Percentiles rank a stretch among this genome's conserved stretches.
Conservation (phyloP, 306 rosid species). For the Prunus mume region DNA sequence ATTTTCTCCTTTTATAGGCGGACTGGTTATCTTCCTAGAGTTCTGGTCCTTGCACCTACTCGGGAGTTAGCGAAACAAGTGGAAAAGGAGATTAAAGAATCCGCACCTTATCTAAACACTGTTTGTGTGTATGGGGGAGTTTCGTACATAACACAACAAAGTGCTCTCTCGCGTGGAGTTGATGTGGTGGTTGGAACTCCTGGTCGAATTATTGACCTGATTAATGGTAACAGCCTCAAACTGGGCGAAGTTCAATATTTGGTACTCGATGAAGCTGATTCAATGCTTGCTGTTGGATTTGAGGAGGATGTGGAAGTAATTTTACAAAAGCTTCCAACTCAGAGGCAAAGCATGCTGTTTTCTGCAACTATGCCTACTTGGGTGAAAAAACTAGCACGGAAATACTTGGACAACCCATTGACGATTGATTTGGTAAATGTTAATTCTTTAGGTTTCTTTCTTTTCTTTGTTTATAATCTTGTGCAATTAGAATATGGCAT, state of each 20-base stretch:
- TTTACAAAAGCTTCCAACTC: conserved; percentile 68
- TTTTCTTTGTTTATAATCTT: neutral
- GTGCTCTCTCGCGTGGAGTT: conserved; percentile 90
- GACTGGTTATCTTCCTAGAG: conserved; percentile 71
- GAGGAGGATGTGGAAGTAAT: conserved; percentile 97
- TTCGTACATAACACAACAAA: conserved; percentile 76
- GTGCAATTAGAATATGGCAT: neutral
- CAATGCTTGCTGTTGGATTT: conserved; percentile 99
- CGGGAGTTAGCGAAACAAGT: conserved; percentile 97
- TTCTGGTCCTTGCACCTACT: conserved; percentile 89
- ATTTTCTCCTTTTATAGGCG: conserved; percentile 43
- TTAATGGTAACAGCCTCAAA: conserved; percentile 82
- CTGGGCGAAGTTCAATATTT: conserved; percentile 71
- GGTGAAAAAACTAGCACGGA: conserved; percentile 89
- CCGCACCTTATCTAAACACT: conserved; percentile 83
- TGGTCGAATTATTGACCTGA: conserved; percentile 87
- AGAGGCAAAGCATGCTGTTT: conserved; percentile 93
- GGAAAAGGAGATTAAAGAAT: conserved; percentile 93
- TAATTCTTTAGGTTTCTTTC: conserved; percentile 5
- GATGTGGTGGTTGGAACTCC: conserved; percentile 99
- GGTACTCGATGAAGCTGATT: conserved; percentile 99
- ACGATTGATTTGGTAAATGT: conserved; percentile 88
- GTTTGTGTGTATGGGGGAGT: conserved; percentile 98
- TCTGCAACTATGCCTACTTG: conserved; percentile 95
- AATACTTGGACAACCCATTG: conserved; percentile 78